These are phyloP conservation scores for Exophiala mesophila DNA, from an alignment of 2,329 filamentous ascomycete species.

Conservation along the genomic window DNA sequence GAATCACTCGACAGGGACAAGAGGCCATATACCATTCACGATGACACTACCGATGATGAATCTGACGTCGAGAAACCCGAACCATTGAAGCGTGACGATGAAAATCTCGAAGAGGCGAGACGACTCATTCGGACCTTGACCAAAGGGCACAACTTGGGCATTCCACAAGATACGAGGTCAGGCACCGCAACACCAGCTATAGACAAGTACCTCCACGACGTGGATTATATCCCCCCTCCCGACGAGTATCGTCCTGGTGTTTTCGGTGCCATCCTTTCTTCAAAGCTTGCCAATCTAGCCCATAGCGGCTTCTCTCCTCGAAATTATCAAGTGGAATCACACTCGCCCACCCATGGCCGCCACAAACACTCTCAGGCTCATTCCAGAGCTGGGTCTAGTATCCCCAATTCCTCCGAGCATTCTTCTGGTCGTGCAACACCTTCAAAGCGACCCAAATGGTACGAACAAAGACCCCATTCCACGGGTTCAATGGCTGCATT, in stretches of 20 bases:
- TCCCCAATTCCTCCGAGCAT: conserved; percentile 7
- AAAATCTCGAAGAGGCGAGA: conserved; percentile 23
- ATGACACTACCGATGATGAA: conserved; percentile 26
- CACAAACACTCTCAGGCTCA: conserved; percentile 3
- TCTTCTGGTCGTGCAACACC: conserved; percentile 23
- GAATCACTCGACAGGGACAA: conserved; percentile 21
- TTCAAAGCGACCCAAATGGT: conserved; percentile 27
- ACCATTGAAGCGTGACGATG: conserved; percentile 14
- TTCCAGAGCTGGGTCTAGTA: conserved; percentile 10
- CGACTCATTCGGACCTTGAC: conserved; percentile 20
- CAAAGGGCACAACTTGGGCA: conserved; percentile 3
- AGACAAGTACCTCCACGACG: conserved; percentile 21
- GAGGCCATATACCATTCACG: conserved; percentile 25
- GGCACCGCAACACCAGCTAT: conserved; percentile 18
- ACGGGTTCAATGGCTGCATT: conserved; percentile 16
- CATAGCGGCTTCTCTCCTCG: conserved; percentile 8
- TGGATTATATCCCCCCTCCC: conserved; percentile 23
- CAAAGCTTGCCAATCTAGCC: conserved; percentile 18
- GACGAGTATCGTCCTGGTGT: conserved; percentile 23
- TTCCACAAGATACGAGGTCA: conserved; percentile 15
- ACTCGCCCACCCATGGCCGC: conserved; percentile 3
- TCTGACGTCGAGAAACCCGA: conserved; percentile 16
- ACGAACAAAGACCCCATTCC: conserved; percentile 18
- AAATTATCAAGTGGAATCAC: conserved; percentile 10
- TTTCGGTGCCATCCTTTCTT: conserved; percentile 21